Conservation (phyloP, 441 rosid species). For the Flueggea neowawraea region DNA sequence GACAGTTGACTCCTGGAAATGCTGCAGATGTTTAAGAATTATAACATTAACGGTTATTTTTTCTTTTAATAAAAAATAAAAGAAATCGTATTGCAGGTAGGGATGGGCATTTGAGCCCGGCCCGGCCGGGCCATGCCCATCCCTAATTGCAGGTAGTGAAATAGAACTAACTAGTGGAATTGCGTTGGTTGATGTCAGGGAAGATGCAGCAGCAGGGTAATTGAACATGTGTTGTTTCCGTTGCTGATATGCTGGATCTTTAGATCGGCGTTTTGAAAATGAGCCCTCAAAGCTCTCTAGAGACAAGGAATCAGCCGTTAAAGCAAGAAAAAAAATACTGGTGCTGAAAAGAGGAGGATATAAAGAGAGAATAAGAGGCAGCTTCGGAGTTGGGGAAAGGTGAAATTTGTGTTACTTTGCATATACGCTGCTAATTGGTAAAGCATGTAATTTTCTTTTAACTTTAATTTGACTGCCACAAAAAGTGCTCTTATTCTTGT, state of each 20-base stretch:
- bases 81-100: no score
- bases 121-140: no score
- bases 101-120: no score
- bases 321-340: neutral
- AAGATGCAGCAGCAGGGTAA: neutral
- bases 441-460: slow-evolving; percentile 1
- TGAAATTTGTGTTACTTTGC: slow-evolving; percentile 21
- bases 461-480: neutral
- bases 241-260: slow-evolving; percentile 5
- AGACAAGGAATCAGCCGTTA: slow-evolving; percentile 7
- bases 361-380: slow-evolving; percentile 18
- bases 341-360: neutral
- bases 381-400: slow-evolving; percentile 28
- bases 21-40: no score
- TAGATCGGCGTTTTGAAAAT: slow-evolving; percentile 2
- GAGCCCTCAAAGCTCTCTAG: neutral
- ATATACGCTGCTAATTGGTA: slow-evolving; percentile 3
- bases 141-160: no score
- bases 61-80: no score
- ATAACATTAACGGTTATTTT: no score
- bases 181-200: slow-evolving; percentile 12
- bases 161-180: neutral
- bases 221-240: neutral
- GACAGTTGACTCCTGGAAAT: no score
- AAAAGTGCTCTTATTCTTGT: neutral